Base-by-base conservation (phyloP, 805 yeast genomes). In the Wickerhamomyces sydowiorum region DNA sequence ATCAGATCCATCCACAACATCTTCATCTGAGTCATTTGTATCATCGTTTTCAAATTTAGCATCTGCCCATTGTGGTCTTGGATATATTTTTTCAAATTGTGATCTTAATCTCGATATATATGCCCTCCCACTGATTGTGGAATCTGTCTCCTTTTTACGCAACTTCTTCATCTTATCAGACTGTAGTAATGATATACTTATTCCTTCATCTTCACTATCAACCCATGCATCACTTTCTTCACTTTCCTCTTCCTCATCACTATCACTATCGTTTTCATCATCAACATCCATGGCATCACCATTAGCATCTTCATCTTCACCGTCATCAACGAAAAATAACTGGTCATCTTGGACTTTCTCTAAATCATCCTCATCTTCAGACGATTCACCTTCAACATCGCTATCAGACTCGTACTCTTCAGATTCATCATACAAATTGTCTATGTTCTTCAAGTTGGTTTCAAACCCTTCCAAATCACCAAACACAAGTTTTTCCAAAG, bases 121-220 rank as follows among this genome's bases (percentile, higher is more conserved):
- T 38, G 80, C 75, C 40, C 59, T 66, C 7, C 95, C 93, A 36
- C 65, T 64, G 13, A 87, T 65, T 2, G 52, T 45, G 12, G 69
- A 60, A 47, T 86, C 91, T 4, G 61, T 60, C 43, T 72, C 81
- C 0, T 75, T 60, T 37, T 72, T 70, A 54, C 96, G 77, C 51
- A 93, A 70, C 64, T 91, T 93, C 49, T 76, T 80, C 25, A 82
- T 62, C 50, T 75, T 78, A 49, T 82, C 82, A 1, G 81, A 66
- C 1, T 74, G 60, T 14, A 69, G 57, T 24, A 93, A 62, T 2
- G 93, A 76, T 7, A 91, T 71, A 18, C 67, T 65, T 21, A 86
- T 51, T 35, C 70, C 70, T 47, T 90, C 98, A 60, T 93, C 99
- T 55, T 90, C 98, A 44, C 95, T 82, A 64, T 93, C 99, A 14